Conservation (phyloP, 305 asterid species). For the Fraxinus angustifolia region DNA sequence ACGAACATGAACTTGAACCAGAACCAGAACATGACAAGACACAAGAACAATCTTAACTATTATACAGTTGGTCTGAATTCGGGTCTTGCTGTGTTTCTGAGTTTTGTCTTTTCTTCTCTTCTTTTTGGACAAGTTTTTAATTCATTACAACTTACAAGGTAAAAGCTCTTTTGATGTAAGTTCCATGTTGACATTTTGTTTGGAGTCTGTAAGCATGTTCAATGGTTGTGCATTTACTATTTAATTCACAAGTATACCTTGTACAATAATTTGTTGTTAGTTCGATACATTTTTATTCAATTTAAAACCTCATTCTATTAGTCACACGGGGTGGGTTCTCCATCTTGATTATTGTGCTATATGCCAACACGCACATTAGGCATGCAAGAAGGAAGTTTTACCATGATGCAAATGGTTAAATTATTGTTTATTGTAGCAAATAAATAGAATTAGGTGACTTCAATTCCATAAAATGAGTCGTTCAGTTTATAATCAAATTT, state of each 20-base stretch:
- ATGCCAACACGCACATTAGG: background rate
- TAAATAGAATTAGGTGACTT: background rate
- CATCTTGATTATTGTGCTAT: background rate
- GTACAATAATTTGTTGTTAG: conserved; percentile 8
- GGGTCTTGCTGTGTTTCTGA: background rate
- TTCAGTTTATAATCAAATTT: background rate
- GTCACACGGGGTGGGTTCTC: background rate
- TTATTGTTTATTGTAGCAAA: background rate
- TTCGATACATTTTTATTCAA: background rate
- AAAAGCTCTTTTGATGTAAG: background rate
- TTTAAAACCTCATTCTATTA: background rate
- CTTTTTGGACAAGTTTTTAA: conserved; percentile 14
- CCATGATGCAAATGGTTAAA: background rate
- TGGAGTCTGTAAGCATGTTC: conserved; percentile 6
- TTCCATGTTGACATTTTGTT: conserved; percentile 16
- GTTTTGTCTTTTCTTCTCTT: background rate
- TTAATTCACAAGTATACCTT: conserved; percentile 11
- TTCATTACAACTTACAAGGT: background rate
- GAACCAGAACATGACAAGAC: conserved; percentile 27
- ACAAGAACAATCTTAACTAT: conserved; percentile 23
- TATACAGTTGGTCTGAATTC: background rate
- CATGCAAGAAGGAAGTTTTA: background rate
- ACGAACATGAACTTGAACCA: conserved; percentile 20
- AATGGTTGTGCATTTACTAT: conserved; percentile 23
- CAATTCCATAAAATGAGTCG: background rate